A percentile compares a stretch with the other conserved stretches of the same genome.
phyloP scores from a whole-genome alignment of 352 stramenopile genomes.

The Globisporangium takayamanum region DNA sequence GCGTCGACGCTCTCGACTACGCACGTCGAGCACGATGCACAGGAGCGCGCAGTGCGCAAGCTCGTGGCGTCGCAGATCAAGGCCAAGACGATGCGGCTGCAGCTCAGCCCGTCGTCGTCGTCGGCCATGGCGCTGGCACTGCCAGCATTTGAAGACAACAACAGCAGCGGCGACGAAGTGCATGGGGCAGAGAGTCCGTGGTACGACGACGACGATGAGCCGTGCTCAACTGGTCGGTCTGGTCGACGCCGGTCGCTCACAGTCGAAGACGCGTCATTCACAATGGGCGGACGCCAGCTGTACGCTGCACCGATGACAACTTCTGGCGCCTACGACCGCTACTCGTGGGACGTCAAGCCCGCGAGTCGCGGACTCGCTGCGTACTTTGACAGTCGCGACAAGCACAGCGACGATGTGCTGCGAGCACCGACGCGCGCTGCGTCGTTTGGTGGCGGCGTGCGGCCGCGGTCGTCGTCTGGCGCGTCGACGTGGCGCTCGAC shows the following conservation, averaged over 20 bases:
- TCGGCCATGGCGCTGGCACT: neutral
- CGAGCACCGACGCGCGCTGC: slow-evolving; percentile 6
- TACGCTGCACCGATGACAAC: slow-evolving; percentile 15
- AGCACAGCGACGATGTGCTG: slow-evolving; percentile 7
- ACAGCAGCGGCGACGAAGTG: slow-evolving; percentile 10
- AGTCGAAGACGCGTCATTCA: slow-evolving; percentile 18
- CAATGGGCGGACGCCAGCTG: slow-evolving; percentile 8
- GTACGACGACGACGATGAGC: slow-evolving; percentile 17
- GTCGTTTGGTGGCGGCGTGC: slow-evolving; percentile 7
- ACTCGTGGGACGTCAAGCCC: slow-evolving; percentile 10
- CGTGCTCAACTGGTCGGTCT: neutral
- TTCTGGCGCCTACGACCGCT: slow-evolving; percentile 3
- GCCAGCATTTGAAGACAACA: slow-evolving; percentile 14
- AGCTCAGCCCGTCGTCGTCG: slow-evolving; percentile 31
- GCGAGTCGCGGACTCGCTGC: slow-evolving; percentile 6
- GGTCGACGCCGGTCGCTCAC: slow-evolving; percentile 19
- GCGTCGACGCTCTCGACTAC: slow-evolving; percentile 27
- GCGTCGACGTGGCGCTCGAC: slow-evolving; percentile 18
- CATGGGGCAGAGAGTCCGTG: slow-evolving; percentile 13
- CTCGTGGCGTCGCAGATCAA: slow-evolving; percentile 61
- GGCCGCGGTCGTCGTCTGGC: slow-evolving; percentile 25
- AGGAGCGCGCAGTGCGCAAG: slow-evolving; percentile 65
- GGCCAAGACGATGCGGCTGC: slow-evolving; percentile 45
- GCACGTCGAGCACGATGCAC: slow-evolving; percentile 27
- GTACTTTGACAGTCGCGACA: slow-evolving; percentile 13